phyloP scores from a whole-genome alignment of 495 filamentous ascomycete genomes.

The Aspergillus bertholletiae region DNA sequence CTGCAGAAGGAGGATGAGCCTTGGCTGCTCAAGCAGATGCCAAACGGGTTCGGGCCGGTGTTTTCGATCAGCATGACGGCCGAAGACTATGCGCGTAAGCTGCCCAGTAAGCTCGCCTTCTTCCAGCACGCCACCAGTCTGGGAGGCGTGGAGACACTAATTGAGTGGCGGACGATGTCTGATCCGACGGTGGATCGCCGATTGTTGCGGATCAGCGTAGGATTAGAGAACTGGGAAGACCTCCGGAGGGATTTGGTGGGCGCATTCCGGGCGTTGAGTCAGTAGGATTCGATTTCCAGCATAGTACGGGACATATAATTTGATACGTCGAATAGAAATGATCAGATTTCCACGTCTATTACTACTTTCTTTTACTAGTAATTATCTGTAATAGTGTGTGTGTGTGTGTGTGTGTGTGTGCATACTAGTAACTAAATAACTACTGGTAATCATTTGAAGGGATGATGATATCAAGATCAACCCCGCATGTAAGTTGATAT shows the following conservation, averaged over 20 bases:
- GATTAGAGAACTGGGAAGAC: slow-evolving; percentile 86
- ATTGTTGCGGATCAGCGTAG: slow-evolving; percentile 79
- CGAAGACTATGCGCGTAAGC: slow-evolving; percentile 53
- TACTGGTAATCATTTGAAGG: too few species aligned
- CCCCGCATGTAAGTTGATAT: neutral
- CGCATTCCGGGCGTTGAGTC: slow-evolving; percentile 50
- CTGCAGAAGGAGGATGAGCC: slow-evolving; percentile 61
- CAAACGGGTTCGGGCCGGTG: slow-evolving; percentile 83
- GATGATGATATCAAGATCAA: neutral
- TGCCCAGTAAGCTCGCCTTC: slow-evolving; percentile 74
- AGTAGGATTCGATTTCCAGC: neutral
- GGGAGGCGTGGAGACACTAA: slow-evolving; percentile 89
- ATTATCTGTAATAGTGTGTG: too few species aligned
- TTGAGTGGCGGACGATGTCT: slow-evolving; percentile 70
- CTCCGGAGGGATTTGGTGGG: slow-evolving; percentile 68
- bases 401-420: too few species aligned
- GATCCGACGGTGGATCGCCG: slow-evolving; percentile 69
- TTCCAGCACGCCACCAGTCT: slow-evolving; percentile 96
- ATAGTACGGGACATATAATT: neutral
- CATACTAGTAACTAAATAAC: too few species aligned
- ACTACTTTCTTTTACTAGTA: neutral
- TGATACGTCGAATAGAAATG: neutral
- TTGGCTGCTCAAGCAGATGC: slow-evolving; percentile 90
- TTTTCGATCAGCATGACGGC: slow-evolving; percentile 69
- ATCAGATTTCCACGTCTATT: neutral